Percentiles rank a stretch among this genome's conserved stretches.
Evolutionary conservation across 306 rosid species (phyloP).

Genomic region (Parietaria judaica): DNA sequence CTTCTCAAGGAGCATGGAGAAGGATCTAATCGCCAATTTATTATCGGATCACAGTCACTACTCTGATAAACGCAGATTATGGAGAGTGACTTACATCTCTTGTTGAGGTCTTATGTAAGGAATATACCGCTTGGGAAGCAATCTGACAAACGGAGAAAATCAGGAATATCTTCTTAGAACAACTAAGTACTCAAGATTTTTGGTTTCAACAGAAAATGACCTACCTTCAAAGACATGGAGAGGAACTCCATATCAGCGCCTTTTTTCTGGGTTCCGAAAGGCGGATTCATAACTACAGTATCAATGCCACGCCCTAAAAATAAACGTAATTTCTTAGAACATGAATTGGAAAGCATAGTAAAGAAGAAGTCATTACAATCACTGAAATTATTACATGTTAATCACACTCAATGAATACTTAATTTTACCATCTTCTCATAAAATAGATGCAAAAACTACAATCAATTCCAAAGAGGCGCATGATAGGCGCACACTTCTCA

Average conservation of each 20-base stretch:
- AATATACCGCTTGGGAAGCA: conserved; percentile 90
- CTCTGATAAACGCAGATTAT: background rate
- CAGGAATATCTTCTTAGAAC: no score
- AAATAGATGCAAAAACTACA: background rate
- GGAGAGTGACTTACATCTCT: conserved; percentile 59
- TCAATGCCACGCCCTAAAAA: conserved; percentile 60
- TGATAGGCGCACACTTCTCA: no score
- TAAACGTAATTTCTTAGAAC: conserved; percentile 12
- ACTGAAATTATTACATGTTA: background rate
- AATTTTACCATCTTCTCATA: background rate
- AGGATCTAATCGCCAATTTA: no score
- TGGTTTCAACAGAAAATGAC: background rate
- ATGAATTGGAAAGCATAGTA: background rate
- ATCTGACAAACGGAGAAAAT: conserved; percentile 36
- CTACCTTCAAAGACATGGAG: conserved; percentile 63
- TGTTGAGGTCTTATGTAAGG: conserved; percentile 82
- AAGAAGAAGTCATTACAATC: background rate
- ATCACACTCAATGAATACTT: background rate
- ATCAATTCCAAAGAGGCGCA: conserved; percentile 13
- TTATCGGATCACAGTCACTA: no score
- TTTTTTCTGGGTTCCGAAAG: conserved; percentile 78
- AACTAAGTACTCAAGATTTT: background rate
- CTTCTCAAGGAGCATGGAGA: no score
- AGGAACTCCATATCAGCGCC: conserved; percentile 93
- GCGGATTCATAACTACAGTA: conserved; percentile 92